Percentiles rank a stretch among this genome's conserved stretches.
Conservation (phyloP, 2,329 filamentous ascomycete genomes). For the Mycocentrospora acerina region DNA sequence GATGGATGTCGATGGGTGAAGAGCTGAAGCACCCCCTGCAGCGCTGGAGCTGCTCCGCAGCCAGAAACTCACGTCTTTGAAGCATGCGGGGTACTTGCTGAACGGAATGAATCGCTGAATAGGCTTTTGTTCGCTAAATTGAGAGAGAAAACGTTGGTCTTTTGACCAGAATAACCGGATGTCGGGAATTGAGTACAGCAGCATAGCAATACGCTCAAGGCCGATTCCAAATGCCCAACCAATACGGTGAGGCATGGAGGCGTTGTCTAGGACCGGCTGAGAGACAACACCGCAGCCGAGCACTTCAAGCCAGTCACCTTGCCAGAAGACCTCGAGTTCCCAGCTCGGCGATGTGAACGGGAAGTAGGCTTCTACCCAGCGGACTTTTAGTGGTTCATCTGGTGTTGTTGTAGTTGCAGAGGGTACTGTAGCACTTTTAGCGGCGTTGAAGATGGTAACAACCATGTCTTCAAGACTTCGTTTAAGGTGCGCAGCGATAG, state of each 20-base stretch:
- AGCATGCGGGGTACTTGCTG: conserved; percentile 85
- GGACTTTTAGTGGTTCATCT: conserved; percentile 73
- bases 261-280: conserved; percentile 77
- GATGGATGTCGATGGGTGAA: conserved; percentile 3
- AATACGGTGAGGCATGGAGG: conserved; percentile 71
- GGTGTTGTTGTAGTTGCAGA: conserved; percentile 43
- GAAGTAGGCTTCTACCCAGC: conserved; percentile 97
- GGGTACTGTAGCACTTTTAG: conserved; percentile 60
- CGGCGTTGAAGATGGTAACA: conserved; percentile 81
- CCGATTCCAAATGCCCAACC: conserved; percentile 97
- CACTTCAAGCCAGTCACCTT: conserved; percentile 92
- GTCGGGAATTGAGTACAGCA: conserved; percentile 93
- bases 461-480: conserved; percentile 86
- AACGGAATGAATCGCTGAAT: conserved; percentile 77
- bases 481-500: conserved; percentile 83
- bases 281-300: conserved; percentile 89
- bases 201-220: conserved; percentile 93
- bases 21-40: conserved; percentile 24
- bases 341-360: conserved; percentile 94
- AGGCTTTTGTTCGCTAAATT: conserved; percentile 61
- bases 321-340: conserved; percentile 95
- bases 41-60: conserved; percentile 47
- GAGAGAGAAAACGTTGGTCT: conserved; percentile 80
- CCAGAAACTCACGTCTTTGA: conserved; percentile 96
- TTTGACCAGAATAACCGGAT: conserved; percentile 95